Evolutionary conservation across 192 early-diverging fungal genomes (phyloP).

Genomic region (Backusella psychrophila): DNA sequence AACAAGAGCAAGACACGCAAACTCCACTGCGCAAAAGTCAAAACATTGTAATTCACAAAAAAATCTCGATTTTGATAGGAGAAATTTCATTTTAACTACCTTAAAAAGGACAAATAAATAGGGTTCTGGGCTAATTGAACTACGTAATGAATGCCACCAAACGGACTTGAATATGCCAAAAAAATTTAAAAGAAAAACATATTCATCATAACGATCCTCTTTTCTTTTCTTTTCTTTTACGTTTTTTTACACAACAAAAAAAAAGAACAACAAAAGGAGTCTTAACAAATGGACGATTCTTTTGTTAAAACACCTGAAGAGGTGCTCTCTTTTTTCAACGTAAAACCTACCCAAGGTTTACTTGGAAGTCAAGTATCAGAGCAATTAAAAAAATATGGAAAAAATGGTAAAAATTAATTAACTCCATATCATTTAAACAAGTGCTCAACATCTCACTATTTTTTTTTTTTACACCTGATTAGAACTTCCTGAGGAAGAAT

Average conservation of each 20-base stretch:
- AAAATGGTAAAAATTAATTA: conserved; percentile 59
- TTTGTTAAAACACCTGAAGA: conserved; percentile 20
- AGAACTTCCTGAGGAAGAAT: conserved; percentile 89
- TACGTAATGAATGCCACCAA: not conserved
- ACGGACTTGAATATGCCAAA: not conserved
- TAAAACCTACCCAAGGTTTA: conserved; percentile 65
- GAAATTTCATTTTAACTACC: not conserved
- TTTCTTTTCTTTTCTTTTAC: not conserved
- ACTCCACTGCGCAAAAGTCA: not conserved
- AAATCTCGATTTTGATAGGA: not conserved
- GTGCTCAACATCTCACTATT: conserved; percentile 16
- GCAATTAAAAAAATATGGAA: conserved; percentile 66
- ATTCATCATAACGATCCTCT: not conserved
- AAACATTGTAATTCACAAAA: not conserved
- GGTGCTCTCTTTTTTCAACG: conserved; percentile 60
- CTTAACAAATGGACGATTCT: conserved; percentile 18
- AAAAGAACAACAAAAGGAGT: not conserved
- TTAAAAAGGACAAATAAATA: not conserved
- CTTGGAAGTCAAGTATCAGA: conserved; percentile 58
- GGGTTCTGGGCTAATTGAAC: not conserved
- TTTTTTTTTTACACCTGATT: not conserved
- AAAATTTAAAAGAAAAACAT: not conserved
- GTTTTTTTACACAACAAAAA: not conserved
- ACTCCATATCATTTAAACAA: not conserved
- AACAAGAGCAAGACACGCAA: not conserved